Evolutionary conservation across 2,329 filamentous ascomycete species (phyloP), one percentile per base, ranked within the genome.

Genomic region (Geosmithia flava): DNA sequence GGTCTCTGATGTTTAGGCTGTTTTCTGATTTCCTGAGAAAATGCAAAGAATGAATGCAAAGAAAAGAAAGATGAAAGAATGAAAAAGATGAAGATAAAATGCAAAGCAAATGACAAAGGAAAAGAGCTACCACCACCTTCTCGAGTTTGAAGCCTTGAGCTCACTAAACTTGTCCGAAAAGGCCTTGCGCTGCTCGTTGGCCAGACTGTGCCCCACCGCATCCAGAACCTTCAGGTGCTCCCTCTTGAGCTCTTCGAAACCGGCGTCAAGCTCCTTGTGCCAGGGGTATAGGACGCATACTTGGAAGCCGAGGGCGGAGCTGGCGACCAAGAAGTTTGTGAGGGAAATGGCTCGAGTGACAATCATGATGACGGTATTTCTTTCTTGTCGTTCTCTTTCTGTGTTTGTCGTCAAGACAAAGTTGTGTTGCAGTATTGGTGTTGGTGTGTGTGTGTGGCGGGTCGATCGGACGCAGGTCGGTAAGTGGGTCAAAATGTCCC

Each of bases 231-330:
- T 61, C 16, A 71, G 54, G 53, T 83, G 77, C 53, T 83, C 79
- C 49, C 68, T 69, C 57, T 76, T 80, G 20, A 83, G 63, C 11
- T 69, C 64, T 48, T 76, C 68, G 56, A 85, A 83, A 51, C 77
- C 75, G 19, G 74, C 70, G 52, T 83, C 77, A 7, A 85, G 66
- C 57, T 81, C 68, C 56, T 82, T 73, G 62, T 85, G 81, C 81
- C 81, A 85, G 1, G 81, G 81, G 61, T 85, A 85, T 11, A 85
- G 68, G 40, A 85, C 81, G 54, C 78, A 80, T 46, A 84, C 78
- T 62, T 85, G 81, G 61, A 85, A 85, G 37, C 68, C 69, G 33
- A 85, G 69, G 0, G 81, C 81, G 3, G 79, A 82, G 29, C 72
- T 73, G 47, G 80, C 81, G 51, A 85, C 77, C 53, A 74, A 58